phyloP scores from a whole-genome alignment of 1,139 yeast genomes.

The Saccharomyces uvarum region DNA sequence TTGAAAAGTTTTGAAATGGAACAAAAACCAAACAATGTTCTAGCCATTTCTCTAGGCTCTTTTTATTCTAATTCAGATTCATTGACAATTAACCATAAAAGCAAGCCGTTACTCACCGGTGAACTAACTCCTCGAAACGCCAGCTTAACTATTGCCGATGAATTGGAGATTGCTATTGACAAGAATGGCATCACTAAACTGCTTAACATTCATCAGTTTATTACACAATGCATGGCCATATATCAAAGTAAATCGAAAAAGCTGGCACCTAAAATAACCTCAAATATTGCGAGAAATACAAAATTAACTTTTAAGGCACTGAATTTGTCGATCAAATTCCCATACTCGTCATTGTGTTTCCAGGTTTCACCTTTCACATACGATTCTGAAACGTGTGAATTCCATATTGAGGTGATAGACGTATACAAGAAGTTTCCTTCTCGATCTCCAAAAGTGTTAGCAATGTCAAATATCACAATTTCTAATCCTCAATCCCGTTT shows the following conservation, averaged over 20 bases:
- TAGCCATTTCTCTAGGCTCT: background rate
- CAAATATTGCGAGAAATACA: background rate
- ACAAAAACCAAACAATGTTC: background rate
- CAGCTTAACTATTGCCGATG: background rate
- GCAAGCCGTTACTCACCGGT: background rate
- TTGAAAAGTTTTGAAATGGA: background rate
- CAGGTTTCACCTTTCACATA: background rate
- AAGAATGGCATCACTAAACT: background rate
- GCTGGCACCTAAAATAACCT: background rate
- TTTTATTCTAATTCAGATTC: background rate
- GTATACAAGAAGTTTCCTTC: background rate
- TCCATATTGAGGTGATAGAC: background rate
- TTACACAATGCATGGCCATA: background rate
- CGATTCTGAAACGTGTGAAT: background rate
- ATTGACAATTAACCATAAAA: background rate
- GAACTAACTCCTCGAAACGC: constrained; percentile 1
- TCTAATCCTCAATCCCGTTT: constrained; percentile 6
- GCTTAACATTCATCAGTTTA: background rate
- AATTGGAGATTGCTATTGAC: background rate
- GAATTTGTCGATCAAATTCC: background rate
- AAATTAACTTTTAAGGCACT: background rate
- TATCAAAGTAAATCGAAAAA: background rate
- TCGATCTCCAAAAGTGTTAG: constrained; percentile 1
- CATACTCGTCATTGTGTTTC: background rate
- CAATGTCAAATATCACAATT: constrained; percentile 5